These are phyloP conservation scores for Pholiota adiposa DNA, from an alignment of 1,284 basidiomycete species.

Conservation along the genomic window DNA sequence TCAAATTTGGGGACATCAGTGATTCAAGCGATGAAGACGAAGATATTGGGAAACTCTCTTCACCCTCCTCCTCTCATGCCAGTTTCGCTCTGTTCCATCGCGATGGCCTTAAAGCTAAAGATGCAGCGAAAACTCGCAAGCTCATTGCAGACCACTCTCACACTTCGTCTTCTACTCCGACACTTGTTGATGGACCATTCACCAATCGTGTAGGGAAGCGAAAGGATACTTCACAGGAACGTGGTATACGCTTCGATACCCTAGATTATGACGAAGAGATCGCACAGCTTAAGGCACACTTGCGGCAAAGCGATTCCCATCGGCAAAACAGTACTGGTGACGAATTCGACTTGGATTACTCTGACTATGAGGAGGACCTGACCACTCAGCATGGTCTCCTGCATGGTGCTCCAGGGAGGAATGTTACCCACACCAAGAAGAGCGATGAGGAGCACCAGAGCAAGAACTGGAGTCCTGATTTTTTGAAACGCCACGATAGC, in stretches of 20 bases:
- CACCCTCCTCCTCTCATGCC: conserved; percentile 10
- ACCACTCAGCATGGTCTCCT: conserved; percentile 11
- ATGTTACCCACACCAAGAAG: conserved; percentile 10
- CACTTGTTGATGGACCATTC: conserved; percentile 26
- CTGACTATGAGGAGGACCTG: conserved; percentile 37
- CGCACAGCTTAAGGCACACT: conserved; percentile 24
- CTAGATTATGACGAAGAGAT: conserved; percentile 39
- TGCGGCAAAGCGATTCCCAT: conserved; percentile 2
- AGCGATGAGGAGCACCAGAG: not conserved
- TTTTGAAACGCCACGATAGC: conserved; percentile 37
- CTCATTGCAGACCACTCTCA: conserved; percentile 8
- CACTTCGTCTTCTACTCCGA: conserved; percentile 25
- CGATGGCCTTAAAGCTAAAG: not conserved
- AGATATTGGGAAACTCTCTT: conserved; percentile 22
- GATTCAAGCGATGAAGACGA: conserved; percentile 37
- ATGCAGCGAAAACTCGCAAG: conserved; percentile 4
- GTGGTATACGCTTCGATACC: conserved; percentile 6
- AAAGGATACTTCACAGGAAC: conserved; percentile 3
- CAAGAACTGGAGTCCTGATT: conserved; percentile 32
- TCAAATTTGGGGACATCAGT: conserved; percentile 49
- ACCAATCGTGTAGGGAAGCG: conserved; percentile 14
- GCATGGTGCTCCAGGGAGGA: not conserved
- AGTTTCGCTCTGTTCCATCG: conserved; percentile 5
- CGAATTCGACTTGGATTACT: conserved; percentile 32
- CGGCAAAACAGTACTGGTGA: not conserved